Percentiles rank a stretch among this genome's conserved stretches.
Evolutionary conservation across 352 stramenopile genomes (phyloP).

Genomic region (Globisporangium alternatum): DNA sequence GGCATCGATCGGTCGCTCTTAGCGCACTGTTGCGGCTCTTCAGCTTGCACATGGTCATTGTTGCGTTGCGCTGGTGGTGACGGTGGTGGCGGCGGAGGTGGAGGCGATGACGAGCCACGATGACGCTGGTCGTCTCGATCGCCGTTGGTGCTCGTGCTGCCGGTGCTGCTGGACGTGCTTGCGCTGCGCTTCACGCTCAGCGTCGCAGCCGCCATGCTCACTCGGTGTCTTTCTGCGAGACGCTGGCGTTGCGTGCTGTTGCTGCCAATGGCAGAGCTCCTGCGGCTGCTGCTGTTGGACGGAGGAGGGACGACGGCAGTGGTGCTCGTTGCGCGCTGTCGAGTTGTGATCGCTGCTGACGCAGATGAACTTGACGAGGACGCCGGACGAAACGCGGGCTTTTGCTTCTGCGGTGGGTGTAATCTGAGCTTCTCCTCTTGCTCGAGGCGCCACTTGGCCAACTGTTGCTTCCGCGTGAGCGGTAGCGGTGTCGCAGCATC

Average conservation of each 20-base stretch:
- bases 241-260: background rate
- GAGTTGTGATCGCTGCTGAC: background rate
- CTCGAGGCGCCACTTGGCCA: constrained; percentile 24
- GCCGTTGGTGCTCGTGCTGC: background rate
- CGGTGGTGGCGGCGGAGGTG: background rate
- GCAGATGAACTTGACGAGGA: background rate
- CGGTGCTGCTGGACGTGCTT: background rate
- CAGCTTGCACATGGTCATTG: background rate
- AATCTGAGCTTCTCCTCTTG: background rate
- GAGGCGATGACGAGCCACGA: background rate
- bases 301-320: background rate
- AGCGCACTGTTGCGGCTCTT: background rate
- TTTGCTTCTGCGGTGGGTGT: constrained; percentile 4
- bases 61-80: too few relatives aligned
- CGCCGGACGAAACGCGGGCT: constrained; percentile 12
- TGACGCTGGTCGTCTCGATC: background rate
- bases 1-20: background rate
- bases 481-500: background rate
- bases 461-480: constrained; percentile 27
- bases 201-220: background rate
- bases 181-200: background rate
- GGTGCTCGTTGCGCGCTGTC: constrained; percentile 9
- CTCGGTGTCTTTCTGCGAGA: constrained; percentile 1
- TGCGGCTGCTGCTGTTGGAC: background rate
- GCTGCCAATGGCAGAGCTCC: background rate